Evolutionary conservation across 257 asterid genomes (phyloP).

Genomic region (Solanum raphanifolium): DNA sequence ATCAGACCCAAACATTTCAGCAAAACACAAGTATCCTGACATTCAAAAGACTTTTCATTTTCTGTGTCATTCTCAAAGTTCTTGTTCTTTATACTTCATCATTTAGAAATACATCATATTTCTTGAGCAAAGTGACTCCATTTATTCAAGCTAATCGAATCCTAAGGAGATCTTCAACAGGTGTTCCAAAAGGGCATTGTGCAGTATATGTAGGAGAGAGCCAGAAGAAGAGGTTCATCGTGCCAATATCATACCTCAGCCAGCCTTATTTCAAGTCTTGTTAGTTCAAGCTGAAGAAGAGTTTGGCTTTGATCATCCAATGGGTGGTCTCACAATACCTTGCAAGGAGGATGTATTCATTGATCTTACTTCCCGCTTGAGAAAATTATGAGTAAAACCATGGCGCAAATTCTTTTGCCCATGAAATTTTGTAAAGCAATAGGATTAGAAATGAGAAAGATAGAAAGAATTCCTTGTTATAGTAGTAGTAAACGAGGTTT

Average conservation of each 20-base stretch:
- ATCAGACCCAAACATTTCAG: background rate
- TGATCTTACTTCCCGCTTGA: background rate
- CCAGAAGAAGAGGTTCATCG: background rate
- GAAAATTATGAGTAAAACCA: background rate
- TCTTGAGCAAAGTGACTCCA: background rate
- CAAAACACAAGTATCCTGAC: background rate
- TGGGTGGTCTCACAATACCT: background rate
- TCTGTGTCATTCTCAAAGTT: background rate
- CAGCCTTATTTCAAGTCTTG: background rate
- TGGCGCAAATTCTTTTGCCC: background rate
- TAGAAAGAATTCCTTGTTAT: background rate
- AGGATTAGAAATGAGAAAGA: background rate
- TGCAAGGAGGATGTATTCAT: background rate
- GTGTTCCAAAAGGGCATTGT: background rate
- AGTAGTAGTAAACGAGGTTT: background rate
- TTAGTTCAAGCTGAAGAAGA: background rate
- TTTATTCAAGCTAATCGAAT: background rate
- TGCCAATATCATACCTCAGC: background rate
- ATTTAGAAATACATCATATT: background rate
- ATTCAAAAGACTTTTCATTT: background rate
- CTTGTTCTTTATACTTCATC: background rate
- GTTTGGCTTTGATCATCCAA: background rate
- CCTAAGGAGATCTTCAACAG: background rate
- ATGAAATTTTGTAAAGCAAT: background rate
- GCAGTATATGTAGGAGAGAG: background rate